Percentiles rank a stretch among this genome's conserved stretches.
phyloP scores from a whole-genome alignment of 2,329 filamentous ascomycete genomes.

The Fusarium odoratissimum region DNA sequence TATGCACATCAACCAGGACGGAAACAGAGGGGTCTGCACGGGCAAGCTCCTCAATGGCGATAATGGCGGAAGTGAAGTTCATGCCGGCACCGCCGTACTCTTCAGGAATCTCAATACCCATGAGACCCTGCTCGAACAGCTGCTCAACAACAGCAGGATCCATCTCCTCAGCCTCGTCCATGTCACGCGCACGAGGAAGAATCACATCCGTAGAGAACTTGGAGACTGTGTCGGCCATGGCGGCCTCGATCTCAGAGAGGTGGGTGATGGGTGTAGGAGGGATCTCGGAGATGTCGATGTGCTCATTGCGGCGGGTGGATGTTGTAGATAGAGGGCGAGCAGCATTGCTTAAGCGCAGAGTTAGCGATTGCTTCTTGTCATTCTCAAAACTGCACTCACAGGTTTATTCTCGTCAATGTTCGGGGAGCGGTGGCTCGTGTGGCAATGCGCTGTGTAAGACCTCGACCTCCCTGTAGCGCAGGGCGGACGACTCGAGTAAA shows the following conservation, averaged over 20 bases:
- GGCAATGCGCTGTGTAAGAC: constrained; percentile 47
- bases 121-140: constrained; percentile 95
- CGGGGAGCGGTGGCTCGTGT: constrained; percentile 36
- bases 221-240: constrained; percentile 90
- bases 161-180: constrained; percentile 98
- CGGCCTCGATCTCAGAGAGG: constrained; percentile 86
- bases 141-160: constrained; percentile 88
- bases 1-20: constrained; percentile 96
- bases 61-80: constrained; percentile 97
- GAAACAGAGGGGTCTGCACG: constrained; percentile 94
- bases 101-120: constrained; percentile 97
- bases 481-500: constrained; percentile 64
- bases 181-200: constrained; percentile 90
- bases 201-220: constrained; percentile 93
- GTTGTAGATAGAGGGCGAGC: constrained; percentile 71
- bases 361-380: background rate
- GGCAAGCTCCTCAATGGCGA: constrained; percentile 96
- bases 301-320: constrained; percentile 59
- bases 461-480: constrained; percentile 59
- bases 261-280: constrained; percentile 93
- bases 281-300: constrained; percentile 76
- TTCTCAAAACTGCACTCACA: constrained; percentile 41
- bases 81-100: constrained; percentile 97
- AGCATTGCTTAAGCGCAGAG: constrained; percentile 43
- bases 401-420: constrained; percentile 36